Evolutionary conservation across 78 protist species (phyloP), one percentile per base, ranked within the genome.

Genomic region (Pigoraptor vietnamica): DNA sequence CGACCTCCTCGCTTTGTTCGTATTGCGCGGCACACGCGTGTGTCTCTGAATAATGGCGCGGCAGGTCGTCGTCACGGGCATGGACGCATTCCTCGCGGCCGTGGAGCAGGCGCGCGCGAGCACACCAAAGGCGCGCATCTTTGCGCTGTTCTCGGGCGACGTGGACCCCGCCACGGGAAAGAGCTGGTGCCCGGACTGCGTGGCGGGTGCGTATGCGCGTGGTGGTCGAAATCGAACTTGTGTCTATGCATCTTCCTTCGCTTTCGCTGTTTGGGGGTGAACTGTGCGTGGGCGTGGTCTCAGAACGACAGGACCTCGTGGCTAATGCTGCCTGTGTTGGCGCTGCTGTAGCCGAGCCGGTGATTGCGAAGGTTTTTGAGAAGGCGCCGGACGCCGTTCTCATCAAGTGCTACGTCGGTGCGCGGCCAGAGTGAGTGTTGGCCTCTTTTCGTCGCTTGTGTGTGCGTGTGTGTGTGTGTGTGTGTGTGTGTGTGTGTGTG

Each of bases 181-280:
- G 10, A 79, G 84, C 84, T 79, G 84, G 84, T 79, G 84, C 84
- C 84, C 84, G 23, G 84, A 79, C 84, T 79, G 84, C 84, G 84
- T 79, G 9, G 84, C 84, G 9, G 21, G 84, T 79, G 32, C 29
- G 67, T 48, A 25, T 79, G 84, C 84, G 34, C 1, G 9, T 25
- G 84, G 1, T 79, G n/a, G 1, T 79, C 32, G 23, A 2, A 1
- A 25, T 25, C 84, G 32, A 14, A 14, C 14, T 79, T 79, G 32
- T 25, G 34, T 21, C 84, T 79, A 48, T 19, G 32, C 84, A 25
- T 25, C n/a, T 19, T 79, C 84, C 23, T 25, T 2, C 84, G 84
- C 32, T 79, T n/a, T n/a, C n/a, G 32, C 10, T 79, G 67, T 6
- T 48, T 48, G 6, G 67, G 29, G 6, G 67, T 48, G 67, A 21